Evolutionary conservation across 164 flowering plant species (phyloP).

Genomic region (Berberis vulgaris): DNA sequence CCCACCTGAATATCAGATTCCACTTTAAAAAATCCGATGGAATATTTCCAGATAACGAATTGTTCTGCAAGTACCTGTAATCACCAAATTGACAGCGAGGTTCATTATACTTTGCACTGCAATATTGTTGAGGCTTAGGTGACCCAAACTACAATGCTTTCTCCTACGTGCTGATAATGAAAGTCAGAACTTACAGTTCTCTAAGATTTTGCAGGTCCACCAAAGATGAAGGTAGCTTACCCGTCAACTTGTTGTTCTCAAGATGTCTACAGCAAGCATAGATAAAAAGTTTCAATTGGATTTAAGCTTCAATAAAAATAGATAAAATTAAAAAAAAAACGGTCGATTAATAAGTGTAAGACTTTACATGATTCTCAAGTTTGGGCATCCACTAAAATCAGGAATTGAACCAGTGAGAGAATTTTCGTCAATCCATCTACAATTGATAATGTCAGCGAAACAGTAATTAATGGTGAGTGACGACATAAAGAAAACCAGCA

Average conservation of each 20-base stretch:
- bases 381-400: constrained; percentile 65
- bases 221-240: constrained; percentile 73
- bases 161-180: background rate
- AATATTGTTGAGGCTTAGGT: background rate
- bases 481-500: background rate
- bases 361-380: constrained; percentile 65
- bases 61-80: constrained; percentile 85
- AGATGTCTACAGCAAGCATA: constrained; percentile 57
- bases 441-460: constrained; percentile 12
- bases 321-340: background rate
- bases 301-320: background rate
- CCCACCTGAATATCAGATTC: constrained; percentile 59
- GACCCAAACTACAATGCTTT: background rate
- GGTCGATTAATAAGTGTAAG: background rate
- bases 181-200: constrained; percentile 62
- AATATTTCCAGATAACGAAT: constrained; percentile 65
- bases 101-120: background rate
- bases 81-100: constrained; percentile 4
- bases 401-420: constrained; percentile 77
- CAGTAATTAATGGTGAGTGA: background rate
- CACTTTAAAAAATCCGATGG: constrained; percentile 54
- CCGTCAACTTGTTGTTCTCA: constrained; percentile 81
- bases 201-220: constrained; percentile 48
- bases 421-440: constrained; percentile 92
- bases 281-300: background rate